Base-by-base conservation (phyloP, 257 asterid genomes). In the Anisodus tanguticus region DNA sequence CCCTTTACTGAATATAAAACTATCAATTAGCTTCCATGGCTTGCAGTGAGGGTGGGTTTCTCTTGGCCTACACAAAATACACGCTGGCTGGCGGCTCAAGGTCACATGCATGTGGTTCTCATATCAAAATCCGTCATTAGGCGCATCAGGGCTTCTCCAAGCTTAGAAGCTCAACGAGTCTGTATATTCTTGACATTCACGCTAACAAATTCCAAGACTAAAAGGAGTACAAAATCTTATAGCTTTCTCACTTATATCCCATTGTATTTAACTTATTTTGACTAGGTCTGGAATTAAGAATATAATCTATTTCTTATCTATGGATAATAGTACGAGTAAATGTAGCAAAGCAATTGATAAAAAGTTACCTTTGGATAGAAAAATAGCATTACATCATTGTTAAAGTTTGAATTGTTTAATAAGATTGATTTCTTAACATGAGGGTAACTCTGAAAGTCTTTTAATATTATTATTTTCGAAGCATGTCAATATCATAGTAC, bases 1-100 rank as follows among this genome's bases (percentile, higher is more conserved):
- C 59, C 88, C 69, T 59, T 54, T 71, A 63, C 15, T 68, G 8
- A 76, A 69, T 83, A 80, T 51, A 17, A 68, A 67, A 35, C 35
- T 67, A 26, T 57, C 58, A 47, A 15, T 31, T 70, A 53, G 43
- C 43, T 74, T 47, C 0, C 59, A 49, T 19, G 60, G 80, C 43
- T 74, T 49, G 80, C 16, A 10, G 19, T 11, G 60, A 5, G 80
- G 19, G 43, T 74, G 80, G n/a, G 19, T 3, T 74, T 11, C 12
- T 43, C 6, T 49, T 49, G 17, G 60, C 37, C 41, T 10, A 49
- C 80, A 49, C 80, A 74, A 74, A 74, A 49, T 74, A 74, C 80
- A 10, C 5, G 62, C 60, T 74, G 60, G 0, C 60, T 74, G 12
- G 6, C 43, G 0, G 19, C 39, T n/a, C 80, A 45, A 71, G 37